A percentile compares a stretch with the other conserved stretches of the same genome.
Conservation (phyloP, 345 rosid species). For the Stellera chamaejasme region DNA sequence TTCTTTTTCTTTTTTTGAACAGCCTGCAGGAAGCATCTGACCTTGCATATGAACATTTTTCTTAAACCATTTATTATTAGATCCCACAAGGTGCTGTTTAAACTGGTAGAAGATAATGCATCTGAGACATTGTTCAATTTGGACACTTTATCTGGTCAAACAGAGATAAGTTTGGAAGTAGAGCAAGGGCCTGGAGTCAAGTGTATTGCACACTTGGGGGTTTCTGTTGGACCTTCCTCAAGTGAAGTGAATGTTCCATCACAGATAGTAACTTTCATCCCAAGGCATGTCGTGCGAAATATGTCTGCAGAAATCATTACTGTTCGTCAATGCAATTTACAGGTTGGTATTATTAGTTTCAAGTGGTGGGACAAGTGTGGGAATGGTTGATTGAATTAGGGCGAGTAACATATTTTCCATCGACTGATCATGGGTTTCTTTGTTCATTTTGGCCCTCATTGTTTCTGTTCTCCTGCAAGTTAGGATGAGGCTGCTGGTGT, state of each 20-base stretch:
- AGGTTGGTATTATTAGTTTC: constrained; percentile 38
- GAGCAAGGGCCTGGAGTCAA: constrained; percentile 42
- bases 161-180: constrained; percentile 68
- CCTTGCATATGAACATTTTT: constrained; percentile 9
- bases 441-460: constrained; percentile 2
- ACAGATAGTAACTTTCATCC: constrained; percentile 54
- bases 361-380: neutral
- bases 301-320: constrained; percentile 55
- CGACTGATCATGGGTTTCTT: constrained; percentile 7
- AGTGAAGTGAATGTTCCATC: constrained; percentile 48
- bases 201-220: constrained; percentile 63
- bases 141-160: constrained; percentile 78
- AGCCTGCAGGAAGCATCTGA: neutral
- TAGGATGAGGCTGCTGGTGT: constrained; percentile 63
- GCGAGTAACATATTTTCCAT: constrained; percentile 2
- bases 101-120: constrained; percentile 40
- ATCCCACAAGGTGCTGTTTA: constrained; percentile 54
- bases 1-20: too few species aligned
- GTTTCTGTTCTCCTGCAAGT: constrained; percentile 14
- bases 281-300: constrained; percentile 68
- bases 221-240: constrained; percentile 52
- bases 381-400: neutral
- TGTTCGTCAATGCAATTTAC: constrained; percentile 68
- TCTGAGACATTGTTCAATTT: constrained; percentile 61
- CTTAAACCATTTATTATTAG: constrained; percentile 28